Conservation (phyloP, 108 stramenopile species). For the Chaetoceros muelleri region DNA sequence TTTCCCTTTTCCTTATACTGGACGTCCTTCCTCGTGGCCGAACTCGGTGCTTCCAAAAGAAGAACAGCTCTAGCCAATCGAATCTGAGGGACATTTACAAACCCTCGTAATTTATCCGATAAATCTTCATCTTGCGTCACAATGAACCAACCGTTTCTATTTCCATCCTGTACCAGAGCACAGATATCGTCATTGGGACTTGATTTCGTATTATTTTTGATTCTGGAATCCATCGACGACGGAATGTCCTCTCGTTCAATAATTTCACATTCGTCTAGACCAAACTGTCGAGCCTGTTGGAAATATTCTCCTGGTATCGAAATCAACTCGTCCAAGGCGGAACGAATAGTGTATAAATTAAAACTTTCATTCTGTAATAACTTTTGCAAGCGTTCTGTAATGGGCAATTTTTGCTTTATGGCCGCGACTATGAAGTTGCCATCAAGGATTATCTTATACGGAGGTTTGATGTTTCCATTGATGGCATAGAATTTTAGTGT, state of each 20-base stretch:
- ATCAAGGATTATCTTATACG: conserved; percentile 63
- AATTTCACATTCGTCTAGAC: conserved; percentile 45
- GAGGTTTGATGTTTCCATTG: conserved; percentile 47
- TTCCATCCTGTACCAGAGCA: conserved; percentile 16
- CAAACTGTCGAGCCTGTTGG: conserved; percentile 29
- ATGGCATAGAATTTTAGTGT: conserved; percentile 70
- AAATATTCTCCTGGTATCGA: conserved; percentile 17
- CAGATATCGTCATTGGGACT: conserved; percentile 20
- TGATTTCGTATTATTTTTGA: conserved; percentile 7
- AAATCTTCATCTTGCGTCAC: conserved; percentile 70
- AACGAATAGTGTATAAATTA: conserved; percentile 28
- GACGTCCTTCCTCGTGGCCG: conserved; percentile 36
- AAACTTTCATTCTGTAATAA: conserved; percentile 27
- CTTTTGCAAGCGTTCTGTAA: conserved; percentile 36
- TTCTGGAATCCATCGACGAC: too few species aligned
- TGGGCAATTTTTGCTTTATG: conserved; percentile 47
- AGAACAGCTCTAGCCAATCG: conserved; percentile 50
- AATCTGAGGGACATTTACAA: conserved; percentile 48
- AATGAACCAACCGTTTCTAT: conserved; percentile 49
- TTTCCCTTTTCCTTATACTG: conserved; percentile 39
- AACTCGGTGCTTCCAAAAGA: conserved; percentile 62
- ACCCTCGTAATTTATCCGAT: conserved; percentile 32
- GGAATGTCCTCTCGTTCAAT: conserved; percentile 19
- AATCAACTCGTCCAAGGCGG: conserved; percentile 34
- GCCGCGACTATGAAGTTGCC: conserved; percentile 62